Base-by-base conservation (phyloP, 1,284 basidiomycete genomes). In the Ustilago trichophora region DNA sequence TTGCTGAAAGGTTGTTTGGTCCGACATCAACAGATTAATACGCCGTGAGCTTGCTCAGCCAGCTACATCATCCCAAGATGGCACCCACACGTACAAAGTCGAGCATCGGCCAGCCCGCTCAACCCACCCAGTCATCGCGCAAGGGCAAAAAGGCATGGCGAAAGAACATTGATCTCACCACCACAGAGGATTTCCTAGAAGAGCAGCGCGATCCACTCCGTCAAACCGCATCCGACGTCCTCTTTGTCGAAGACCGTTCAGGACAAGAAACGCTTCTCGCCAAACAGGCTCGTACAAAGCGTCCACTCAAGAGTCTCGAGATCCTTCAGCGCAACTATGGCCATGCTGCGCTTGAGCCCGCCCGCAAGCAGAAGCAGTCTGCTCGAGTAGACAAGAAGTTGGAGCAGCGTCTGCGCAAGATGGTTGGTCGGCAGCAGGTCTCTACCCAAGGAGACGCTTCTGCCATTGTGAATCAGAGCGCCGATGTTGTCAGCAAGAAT, bases 91-190 rank as follows among this genome's bases (percentile, higher is more conserved):
- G 57, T 18, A 53, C 53, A 35, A 60, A 56, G n/a, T 54, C 51
- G 13, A 36, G 37, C 33, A 18, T 49, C n/a, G 67, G 67, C 24
- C 44, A 53, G 35, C 74, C 74, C 11, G 59, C 74, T 10, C 72
- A 74, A 37, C 67, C 85, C 41, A 85, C 83, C 11, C 92, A 94
- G 80, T 83, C 87, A 0, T 91, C 89, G 69, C 85, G 93, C 53
- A 96, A 93, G 82, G 91, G 92, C 43, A 96, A 95, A 83, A 88
- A 87, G 58, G 88, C 92, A 49, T 96, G 93, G 93, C 84, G 93
- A 76, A 96, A 96, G 84, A 91, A 95, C 55, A 72, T 78, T 48
- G 69, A 75, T 37, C 64, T 78, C 29, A 44, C 54, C 38, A 19
- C 57, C 31, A 74, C 72, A 38, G 73, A 75, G 31, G 37, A 66